Percentiles rank a stretch among this genome's conserved stretches.
phyloP scores from a whole-genome alignment of 202 grass and related monocot species.

The Panicum hallii region DNA sequence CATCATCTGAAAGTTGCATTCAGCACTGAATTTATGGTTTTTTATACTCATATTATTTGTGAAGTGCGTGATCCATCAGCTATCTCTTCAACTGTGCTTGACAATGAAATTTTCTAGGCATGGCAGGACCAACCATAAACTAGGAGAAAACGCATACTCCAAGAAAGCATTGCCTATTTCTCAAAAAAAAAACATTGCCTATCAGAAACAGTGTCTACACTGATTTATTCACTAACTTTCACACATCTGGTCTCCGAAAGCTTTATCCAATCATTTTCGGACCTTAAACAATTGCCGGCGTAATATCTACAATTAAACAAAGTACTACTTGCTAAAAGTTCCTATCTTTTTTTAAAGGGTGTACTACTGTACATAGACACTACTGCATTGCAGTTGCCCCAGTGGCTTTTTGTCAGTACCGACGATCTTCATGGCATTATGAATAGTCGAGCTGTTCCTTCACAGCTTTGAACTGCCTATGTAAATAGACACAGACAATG shows the following conservation, averaged over 20 bases:
- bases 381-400: neutral
- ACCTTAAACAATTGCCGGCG: neutral
- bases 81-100: neutral
- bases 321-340: neutral
- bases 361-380: neutral
- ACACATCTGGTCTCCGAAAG: neutral
- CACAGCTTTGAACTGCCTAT: slow-evolving; percentile 8
- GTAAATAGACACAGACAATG: neutral
- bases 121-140: neutral
- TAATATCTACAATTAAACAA: slow-evolving; percentile 12
- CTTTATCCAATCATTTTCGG: neutral
- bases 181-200: too few species aligned
- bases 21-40: neutral
- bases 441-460: neutral
- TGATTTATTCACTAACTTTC: neutral
- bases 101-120: neutral
- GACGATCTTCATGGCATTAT: slow-evolving; percentile 13
- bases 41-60: neutral
- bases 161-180: slow-evolving; percentile 1
- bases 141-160: neutral
- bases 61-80: neutral
- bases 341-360: neutral
- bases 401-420: neutral
- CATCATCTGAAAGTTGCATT: neutral
- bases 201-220: neutral